phyloP scores from a whole-genome alignment of 2,329 filamentous ascomycete species.

The Aspergillus neoniger region DNA sequence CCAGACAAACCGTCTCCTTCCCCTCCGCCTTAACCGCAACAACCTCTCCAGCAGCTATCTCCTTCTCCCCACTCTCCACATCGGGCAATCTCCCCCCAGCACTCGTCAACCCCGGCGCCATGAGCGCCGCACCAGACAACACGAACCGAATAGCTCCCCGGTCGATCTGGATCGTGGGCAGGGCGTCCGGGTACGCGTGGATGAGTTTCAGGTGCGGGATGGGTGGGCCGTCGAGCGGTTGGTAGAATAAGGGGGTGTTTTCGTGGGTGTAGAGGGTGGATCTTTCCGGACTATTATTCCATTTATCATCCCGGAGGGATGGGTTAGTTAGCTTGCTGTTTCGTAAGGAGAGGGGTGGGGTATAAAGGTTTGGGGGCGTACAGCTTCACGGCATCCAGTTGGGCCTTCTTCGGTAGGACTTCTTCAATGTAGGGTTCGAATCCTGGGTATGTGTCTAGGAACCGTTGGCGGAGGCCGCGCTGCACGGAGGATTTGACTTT shows the following conservation, averaged over 20 bases:
- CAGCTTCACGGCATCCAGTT: conserved; percentile 87
- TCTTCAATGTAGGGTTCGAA: conserved; percentile 89
- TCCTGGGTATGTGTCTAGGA: conserved; percentile 81
- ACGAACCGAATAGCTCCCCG: conserved; percentile 96
- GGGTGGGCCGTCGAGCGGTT: conserved; percentile 74
- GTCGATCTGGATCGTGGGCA: conserved; percentile 86
- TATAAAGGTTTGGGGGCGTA: conserved; percentile 55
- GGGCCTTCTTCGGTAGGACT: conserved; percentile 90
- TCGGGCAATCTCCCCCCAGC: conserved; percentile 77
- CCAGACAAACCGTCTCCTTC: conserved; percentile 85
- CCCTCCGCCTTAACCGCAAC: conserved; percentile 92
- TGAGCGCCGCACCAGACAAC: conserved; percentile 86
- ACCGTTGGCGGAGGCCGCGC: conserved; percentile 77
- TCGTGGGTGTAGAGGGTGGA: conserved; percentile 85
- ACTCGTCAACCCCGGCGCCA: conserved; percentile 91
- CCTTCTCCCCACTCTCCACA: conserved; percentile 61
- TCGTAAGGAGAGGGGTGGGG: too few species aligned
- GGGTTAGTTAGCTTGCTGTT: too few species aligned
- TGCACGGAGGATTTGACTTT: conserved; percentile 98
- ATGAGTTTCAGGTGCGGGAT: conserved; percentile 87
- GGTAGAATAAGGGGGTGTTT: conserved; percentile 81
- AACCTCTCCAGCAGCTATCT: conserved; percentile 68
- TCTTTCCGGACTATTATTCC: conserved; percentile 67
- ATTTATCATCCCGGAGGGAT: neutral
- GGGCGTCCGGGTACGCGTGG: conserved; percentile 82